Conservation (phyloP, 371 early-diverging fungal species). For the Actinomortierella ambigua region DNA sequence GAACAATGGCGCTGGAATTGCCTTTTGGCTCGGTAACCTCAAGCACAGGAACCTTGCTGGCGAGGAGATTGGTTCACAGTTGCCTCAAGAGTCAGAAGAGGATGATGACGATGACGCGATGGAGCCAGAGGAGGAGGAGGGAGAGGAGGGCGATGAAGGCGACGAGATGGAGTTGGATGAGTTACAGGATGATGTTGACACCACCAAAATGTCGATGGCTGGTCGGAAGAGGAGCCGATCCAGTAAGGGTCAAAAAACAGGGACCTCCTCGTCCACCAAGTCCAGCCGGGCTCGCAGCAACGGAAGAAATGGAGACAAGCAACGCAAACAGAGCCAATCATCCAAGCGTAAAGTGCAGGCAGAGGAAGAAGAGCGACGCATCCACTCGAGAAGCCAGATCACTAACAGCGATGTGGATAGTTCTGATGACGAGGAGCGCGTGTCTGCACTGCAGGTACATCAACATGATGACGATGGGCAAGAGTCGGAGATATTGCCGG, state of each 20-base stretch:
- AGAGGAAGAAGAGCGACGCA: conserved; percentile 1
- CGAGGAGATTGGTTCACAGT: conserved; percentile 74
- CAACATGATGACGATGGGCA: background rate
- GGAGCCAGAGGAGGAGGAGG: conserved; percentile 9
- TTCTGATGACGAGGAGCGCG: background rate
- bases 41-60: conserved; percentile 81
- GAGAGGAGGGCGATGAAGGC: conserved; percentile 15
- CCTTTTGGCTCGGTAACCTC: conserved; percentile 62
- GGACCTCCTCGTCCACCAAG: background rate
- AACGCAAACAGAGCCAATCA: background rate
- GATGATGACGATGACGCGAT: conserved; percentile 12
- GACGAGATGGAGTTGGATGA: conserved; percentile 9
- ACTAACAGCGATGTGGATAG: conserved; percentile 41
- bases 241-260: background rate
- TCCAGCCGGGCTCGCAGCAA: background rate
- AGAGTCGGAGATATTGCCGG: background rate
- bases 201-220: background rate
- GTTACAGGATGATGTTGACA: background rate
- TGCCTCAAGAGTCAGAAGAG: conserved; percentile 48
- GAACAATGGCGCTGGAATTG: conserved; percentile 65
- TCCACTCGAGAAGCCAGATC: conserved; percentile 20
- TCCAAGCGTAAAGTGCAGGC: background rate
- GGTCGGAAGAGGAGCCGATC: background rate
- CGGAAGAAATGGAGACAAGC: conserved; percentile 7
- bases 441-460: background rate